These are phyloP conservation scores for Coccomyxa sp. DNA, from an alignment of 139 green algal species.

Conservation along the genomic window DNA sequence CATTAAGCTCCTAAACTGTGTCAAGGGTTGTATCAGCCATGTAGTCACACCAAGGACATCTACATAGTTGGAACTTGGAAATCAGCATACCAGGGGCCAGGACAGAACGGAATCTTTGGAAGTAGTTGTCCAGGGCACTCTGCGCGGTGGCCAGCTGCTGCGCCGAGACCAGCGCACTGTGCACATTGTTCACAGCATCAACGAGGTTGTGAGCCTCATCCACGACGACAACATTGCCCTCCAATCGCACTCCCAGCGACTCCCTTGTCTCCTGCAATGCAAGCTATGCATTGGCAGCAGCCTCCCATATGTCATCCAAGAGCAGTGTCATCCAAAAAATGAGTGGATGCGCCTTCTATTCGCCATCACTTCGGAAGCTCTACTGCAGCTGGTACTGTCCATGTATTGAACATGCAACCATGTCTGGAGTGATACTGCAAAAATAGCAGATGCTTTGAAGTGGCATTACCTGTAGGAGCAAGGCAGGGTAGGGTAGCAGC, in stretches of 20 bases:
- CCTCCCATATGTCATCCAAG: no score
- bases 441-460: no score
- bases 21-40: no score
- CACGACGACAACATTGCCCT: constrained; percentile 78
- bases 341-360: no score
- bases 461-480: constrained; percentile 23
- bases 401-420: no score
- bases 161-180: constrained; percentile 53
- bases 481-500: constrained; percentile 78
- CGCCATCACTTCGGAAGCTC: no score
- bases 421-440: no score
- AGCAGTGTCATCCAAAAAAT: no score
- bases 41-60: no score
- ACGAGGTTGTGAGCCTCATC: constrained; percentile 98
- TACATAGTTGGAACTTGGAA: no score
- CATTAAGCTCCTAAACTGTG: no score
- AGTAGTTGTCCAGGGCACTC: constrained; percentile 55
- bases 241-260: constrained; percentile 59
- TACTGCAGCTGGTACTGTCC: no score
- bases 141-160: constrained; percentile 27
- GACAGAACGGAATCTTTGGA: constrained; percentile 60
- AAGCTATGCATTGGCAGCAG: neutral
- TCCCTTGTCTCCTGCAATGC: constrained; percentile 41
- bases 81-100: constrained; percentile 53
- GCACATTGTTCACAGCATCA: constrained; percentile 64